These are phyloP conservation scores for Apiotrichum domesticum DNA, from an alignment of 1,284 basidiomycete species.

Conservation along the genomic window DNA sequence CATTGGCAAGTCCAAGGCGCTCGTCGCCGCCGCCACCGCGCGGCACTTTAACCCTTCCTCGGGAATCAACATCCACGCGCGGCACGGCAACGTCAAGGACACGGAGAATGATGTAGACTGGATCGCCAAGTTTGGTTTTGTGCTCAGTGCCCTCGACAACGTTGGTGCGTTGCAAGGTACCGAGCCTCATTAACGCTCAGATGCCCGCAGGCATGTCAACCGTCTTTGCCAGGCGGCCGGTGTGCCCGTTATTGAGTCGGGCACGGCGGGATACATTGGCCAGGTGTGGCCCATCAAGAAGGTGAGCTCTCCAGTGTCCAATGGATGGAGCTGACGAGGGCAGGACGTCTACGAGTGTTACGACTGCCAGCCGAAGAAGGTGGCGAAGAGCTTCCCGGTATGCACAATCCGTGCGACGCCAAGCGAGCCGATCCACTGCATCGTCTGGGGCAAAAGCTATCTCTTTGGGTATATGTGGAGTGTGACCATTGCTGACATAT, in stretches of 20 bases:
- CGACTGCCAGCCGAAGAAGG: conserved; percentile 81
- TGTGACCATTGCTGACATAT: conserved; percentile 29
- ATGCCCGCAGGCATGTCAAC: conserved; percentile 89
- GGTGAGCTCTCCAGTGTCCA: conserved; percentile 24
- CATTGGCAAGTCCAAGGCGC: conserved; percentile 90
- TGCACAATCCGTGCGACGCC: conserved; percentile 98
- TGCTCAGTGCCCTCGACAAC: conserved; percentile 95
- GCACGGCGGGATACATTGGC: conserved; percentile 92
- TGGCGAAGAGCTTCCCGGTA: conserved; percentile 91
- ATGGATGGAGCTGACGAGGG: background rate
- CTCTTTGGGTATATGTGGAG: conserved; percentile 66
- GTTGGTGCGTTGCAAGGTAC: conserved; percentile 56
- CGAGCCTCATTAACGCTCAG: conserved; percentile 37
- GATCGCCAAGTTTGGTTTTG: conserved; percentile 85
- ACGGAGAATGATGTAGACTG: conserved; percentile 81
- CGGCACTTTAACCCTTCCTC: conserved; percentile 75
- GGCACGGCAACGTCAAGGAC: conserved; percentile 95
- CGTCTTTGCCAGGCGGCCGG: conserved; percentile 90
- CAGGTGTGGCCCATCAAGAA: conserved; percentile 55
- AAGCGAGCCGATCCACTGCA: conserved; percentile 95
- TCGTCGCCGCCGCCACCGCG: conserved; percentile 87
- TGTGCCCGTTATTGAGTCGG: conserved; percentile 90
- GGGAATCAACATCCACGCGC: conserved; percentile 70
- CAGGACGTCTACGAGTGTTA: conserved; percentile 85
- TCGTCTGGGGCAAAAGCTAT: conserved; percentile 98